Base-by-base conservation (phyloP, 129 eudicot genomes). In the Cynara cardunculus region DNA sequence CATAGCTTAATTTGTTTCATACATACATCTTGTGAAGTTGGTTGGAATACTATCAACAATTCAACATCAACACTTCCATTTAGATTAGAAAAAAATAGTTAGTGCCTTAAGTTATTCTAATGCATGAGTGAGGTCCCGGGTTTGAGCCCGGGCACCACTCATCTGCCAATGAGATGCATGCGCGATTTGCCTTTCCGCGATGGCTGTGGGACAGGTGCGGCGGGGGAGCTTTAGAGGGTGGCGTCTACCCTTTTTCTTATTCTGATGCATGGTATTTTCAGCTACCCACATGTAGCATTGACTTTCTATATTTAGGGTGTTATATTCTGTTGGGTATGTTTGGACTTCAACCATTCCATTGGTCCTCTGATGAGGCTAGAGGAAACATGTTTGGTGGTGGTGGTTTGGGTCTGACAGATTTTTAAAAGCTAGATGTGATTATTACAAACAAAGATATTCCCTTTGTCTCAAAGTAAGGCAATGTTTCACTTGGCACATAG, bases 21-120 rank as follows among this genome's bases (percentile, higher is more conserved):
- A 21, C 69, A 27, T 4, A 69, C 62, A 77, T 25, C 67, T 78
- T 78, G 21, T 46, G 34, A 78, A 39, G 82, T 41, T 39, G 75
- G 75, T 39, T 68, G 68, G 67, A 69, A 49, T 73, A 44, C 28
- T 46, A 30, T 59, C 27, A 53, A 62, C 28, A 56, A 27, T 21
- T 59, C 27, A 53, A 62, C 28, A 56, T 53, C 27, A 26, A 69
- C 28, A 39, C 68, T 25, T 78, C 1, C 81, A 78, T 66, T 78
- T 78, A 25, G 12, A 37, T 37, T 16, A 26, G 19, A 37, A 37
- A 37, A 22, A 46, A 14, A 14, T 46, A 46, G 61, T 46, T 46
- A 46, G 61, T 14, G 61, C 61, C 19, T 46, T 46, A 4, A 46
- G 61, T 46, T 46, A 14, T 46, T 46, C 61, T 46, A 46, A 13